Evolutionary conservation across 2,329 filamentous ascomycete genomes (phyloP), one percentile per base, ranked within the genome.

Genomic region (Bipolaris oryzae): DNA sequence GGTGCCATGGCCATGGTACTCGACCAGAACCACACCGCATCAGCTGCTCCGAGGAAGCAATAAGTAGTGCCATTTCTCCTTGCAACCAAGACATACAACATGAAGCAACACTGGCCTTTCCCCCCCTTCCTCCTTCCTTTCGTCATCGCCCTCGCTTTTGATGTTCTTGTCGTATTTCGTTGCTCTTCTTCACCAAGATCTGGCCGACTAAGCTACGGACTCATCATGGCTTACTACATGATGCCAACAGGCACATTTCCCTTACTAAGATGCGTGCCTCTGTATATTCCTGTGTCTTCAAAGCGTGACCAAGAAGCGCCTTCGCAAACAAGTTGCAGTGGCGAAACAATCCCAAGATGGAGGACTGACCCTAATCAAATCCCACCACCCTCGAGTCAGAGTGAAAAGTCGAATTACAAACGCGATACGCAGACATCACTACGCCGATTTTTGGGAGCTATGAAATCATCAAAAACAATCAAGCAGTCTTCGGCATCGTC

Each of bases 21-120:
- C 44, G 38, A 49, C 54, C 50, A 53, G 44, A 57, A 57, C 49
- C 44, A 49, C 16, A 45, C 44, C 33, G 28, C n/a, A 23, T 34
- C 50, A 44, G 38, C 50, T 50, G 48, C 50, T 53, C 33, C 39
- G 43, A 37, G 50, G 33, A 16, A 53, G 23, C 38, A 35, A n/a
- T 37, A 28, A 4, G 50, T 28, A 43, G 21, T 38, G 18, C 25
- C 49, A 21, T 31, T 25, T 50, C 25, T 16, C 23, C 44, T 53
- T 15, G 25, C 50, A 53, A 53, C 39, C 25, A 34, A 34, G 33
- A 15, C 38, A 23, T 44, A 33, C 50, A 18, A 16, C 15, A 48
- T 37, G 39, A 25, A 28, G 7, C 16, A 45, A 18, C 11, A 7
- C 10, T 31, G 28, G 28, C 28, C 28, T 31, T 31, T 31, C 28